phyloP scores from a whole-genome alignment of 169 alveolate species.

The Plasmodium ovale region DNA sequence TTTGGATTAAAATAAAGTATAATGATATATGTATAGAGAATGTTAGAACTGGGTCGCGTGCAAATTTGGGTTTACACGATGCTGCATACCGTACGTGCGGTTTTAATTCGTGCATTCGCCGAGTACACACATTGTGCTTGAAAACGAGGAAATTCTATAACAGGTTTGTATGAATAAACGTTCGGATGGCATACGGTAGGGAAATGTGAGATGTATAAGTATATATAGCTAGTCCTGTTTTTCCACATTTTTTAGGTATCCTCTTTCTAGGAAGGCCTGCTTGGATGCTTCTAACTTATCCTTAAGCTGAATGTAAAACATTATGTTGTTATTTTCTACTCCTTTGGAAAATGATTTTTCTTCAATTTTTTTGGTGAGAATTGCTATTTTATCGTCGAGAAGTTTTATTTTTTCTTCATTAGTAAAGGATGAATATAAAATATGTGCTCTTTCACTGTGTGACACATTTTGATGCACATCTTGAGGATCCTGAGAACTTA shows the following conservation, averaged over 20 bases:
- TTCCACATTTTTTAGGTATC: slow-evolving; percentile 19
- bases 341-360: slow-evolving; percentile 83
- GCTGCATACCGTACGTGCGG: no score
- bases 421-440: slow-evolving; percentile 82
- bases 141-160: no score
- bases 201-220: neutral
- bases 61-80: no score
- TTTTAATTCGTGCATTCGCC: no score
- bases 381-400: slow-evolving; percentile 84
- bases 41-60: no score
- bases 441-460: slow-evolving; percentile 82
- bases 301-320: slow-evolving; percentile 85
- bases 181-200: no score
- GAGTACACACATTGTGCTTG: no score
- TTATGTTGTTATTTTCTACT: slow-evolving; percentile 74
- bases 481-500: no score
- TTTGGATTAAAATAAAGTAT: no score
- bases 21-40: no score
- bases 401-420: slow-evolving; percentile 87
- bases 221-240: neutral
- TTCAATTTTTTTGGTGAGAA: slow-evolving; percentile 86
- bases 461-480: slow-evolving; percentile 36
- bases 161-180: no score
- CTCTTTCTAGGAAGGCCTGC: slow-evolving; percentile 83
- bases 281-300: slow-evolving; percentile 90